These are phyloP conservation scores for Thelonectria discophora DNA, from an alignment of 2,329 filamentous ascomycete species.

Conservation along the genomic window DNA sequence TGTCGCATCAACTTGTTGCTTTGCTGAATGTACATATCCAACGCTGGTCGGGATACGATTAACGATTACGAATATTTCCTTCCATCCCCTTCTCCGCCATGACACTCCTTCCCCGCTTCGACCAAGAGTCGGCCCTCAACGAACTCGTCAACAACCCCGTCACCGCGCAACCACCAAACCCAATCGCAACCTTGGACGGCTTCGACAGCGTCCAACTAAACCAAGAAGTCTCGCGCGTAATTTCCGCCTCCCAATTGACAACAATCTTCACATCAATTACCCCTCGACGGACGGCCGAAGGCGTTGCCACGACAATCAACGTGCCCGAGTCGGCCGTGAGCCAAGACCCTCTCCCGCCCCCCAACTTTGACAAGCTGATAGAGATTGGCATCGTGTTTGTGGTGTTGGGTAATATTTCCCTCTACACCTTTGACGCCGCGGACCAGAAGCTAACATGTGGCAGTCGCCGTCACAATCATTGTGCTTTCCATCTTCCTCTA, in stretches of 20 bases:
- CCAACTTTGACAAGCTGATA: conserved; percentile 23
- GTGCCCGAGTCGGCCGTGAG: conserved; percentile 24
- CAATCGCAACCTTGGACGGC: neutral
- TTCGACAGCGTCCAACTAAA: conserved; percentile 20
- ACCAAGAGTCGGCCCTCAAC: neutral
- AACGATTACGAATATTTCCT: neutral
- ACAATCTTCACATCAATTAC: conserved; percentile 38
- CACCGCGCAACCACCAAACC: neutral
- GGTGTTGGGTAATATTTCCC: conserved; percentile 21
- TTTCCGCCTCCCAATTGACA: conserved; percentile 35
- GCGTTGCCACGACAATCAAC: conserved; percentile 10
- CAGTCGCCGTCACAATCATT: conserved; percentile 10
- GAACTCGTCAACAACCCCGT: neutral
- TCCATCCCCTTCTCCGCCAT: neutral
- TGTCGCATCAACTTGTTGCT: neutral
- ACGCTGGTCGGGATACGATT: neutral
- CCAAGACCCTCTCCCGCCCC: conserved; percentile 16
- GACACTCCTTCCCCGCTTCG: neutral
- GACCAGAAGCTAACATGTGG: neutral
- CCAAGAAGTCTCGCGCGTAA: conserved; percentile 34
- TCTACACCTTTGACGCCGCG: fast-evolving
- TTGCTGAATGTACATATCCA: neutral
- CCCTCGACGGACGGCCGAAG: conserved; percentile 21
- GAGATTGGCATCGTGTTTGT: conserved; percentile 38
- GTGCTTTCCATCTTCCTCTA: conserved; percentile 2